phyloP scores from a whole-genome alignment of 2,329 filamentous ascomycete genomes.

The Colletotrichum sp. region DNA sequence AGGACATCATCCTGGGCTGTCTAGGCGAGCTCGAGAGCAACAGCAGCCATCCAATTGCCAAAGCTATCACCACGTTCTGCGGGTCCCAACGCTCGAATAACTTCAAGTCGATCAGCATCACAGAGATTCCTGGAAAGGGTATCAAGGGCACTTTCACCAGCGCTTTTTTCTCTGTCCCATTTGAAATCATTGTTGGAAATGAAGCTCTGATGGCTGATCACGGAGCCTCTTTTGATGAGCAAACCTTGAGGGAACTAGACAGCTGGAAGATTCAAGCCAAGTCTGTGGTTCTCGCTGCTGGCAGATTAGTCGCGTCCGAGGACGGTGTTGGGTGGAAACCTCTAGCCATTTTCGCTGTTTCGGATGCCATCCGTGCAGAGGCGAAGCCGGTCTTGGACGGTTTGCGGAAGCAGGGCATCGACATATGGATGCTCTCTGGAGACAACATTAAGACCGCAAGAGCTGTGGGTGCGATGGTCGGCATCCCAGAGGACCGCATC shows the following conservation, averaged over 20 bases:
- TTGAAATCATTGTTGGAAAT: slow-evolving; percentile 72
- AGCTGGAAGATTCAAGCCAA: slow-evolving; percentile 68
- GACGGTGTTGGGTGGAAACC: slow-evolving; percentile 50
- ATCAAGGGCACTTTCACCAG: slow-evolving; percentile 60
- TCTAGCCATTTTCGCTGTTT: slow-evolving; percentile 72
- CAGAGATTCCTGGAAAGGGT: slow-evolving; percentile 75
- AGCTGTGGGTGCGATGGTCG: slow-evolving; percentile 76
- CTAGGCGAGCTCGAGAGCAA: slow-evolving; percentile 69
- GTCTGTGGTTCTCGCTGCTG: slow-evolving; percentile 64
- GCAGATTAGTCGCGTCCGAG: slow-evolving; percentile 28
- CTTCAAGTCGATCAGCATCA: slow-evolving; percentile 46
- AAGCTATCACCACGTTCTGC: slow-evolving; percentile 70
- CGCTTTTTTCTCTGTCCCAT: slow-evolving; percentile 29
- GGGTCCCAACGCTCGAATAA: slow-evolving; percentile 33
- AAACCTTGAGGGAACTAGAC: slow-evolving; percentile 42
- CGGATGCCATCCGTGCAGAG: slow-evolving; percentile 81
- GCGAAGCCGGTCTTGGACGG: slow-evolving; percentile 68
- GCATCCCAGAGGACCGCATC: slow-evolving; percentile 75
- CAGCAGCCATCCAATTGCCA: slow-evolving; percentile 77
- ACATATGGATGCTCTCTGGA: slow-evolving; percentile 91
- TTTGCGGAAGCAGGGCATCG: slow-evolving; percentile 67
- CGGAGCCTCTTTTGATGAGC: slow-evolving; percentile 40
- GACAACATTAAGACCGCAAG: slow-evolving; percentile 84
- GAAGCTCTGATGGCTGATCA: slow-evolving; percentile 67
- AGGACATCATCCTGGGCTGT: slow-evolving; percentile 46